Evolutionary conservation across 2,329 filamentous ascomycete genomes (phyloP), one percentile per base, ranked within the genome.

Genomic region (Arthrobotrys megalospora): DNA sequence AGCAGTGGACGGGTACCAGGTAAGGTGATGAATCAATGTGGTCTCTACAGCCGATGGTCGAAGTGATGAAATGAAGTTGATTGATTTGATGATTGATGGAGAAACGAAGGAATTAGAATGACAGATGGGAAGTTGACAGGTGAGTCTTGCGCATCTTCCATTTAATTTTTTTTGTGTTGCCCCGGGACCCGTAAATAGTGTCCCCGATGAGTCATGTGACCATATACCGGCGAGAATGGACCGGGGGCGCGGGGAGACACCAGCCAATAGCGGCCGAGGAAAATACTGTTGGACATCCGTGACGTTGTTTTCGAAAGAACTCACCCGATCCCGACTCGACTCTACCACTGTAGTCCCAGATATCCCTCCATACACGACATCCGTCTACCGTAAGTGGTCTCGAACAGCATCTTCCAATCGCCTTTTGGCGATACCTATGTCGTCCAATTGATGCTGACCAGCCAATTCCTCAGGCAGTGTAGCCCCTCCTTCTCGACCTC

Each of bases 241-340:
- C 60, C 32, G 60, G 60, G 60, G 55, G 58, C 34, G 34, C 47
- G 55, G 43, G 45, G 47, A 21, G 32, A 38, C 34, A 45, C 47
- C 47, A 60, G 55, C 72, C 72, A 76, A 76, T 76, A 52, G 47
- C 52, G 58, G 48, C 58, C 55, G 65, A 70, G 72, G 65, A 76
- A 76, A 76, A 69, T 76, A 69, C 72, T 68, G 72, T 63, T 68
- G 53, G 48, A 32, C 38, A 45, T 65, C 53, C 64, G 71, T 76
- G 72, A 76, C 72, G 72, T 69, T 58, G 24, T 47, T 68, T 43
- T 53, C 63, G 50, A 55, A 50, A 58, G 52, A 58, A 55, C 50
- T 43, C 36, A 60, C 36, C 62, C 62, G 41, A 71, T 52, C 32
- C 32, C 70, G 70, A 75, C 16, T 32, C 52, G 14, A 58, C n/a